Conservation (phyloP, 441 rosid genomes). For the Francoa sonchifolia region DNA sequence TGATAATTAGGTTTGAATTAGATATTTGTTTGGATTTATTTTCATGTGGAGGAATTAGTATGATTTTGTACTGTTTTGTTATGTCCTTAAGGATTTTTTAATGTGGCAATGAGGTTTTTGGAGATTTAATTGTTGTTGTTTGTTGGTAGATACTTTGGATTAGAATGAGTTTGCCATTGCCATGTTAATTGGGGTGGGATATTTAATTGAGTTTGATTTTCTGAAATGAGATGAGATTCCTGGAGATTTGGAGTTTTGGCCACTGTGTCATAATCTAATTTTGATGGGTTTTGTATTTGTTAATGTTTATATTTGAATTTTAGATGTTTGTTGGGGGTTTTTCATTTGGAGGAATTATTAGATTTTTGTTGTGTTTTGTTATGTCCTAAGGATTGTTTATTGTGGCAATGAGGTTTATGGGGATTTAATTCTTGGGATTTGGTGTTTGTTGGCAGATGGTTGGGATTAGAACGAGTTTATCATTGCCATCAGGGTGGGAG, state of each 20-base stretch:
- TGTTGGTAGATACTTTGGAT: too few relatives aligned
- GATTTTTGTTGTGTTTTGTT: background rate
- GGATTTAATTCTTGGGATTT: background rate
- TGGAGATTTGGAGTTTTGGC: too few relatives aligned
- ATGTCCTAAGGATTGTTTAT: background rate
- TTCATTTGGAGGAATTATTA: background rate
- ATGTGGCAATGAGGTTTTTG: slow-evolving; percentile 3
- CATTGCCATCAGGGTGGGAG: slow-evolving; percentile 68
- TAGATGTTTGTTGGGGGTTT: too few relatives aligned
- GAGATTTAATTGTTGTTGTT: background rate
- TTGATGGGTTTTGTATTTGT: too few relatives aligned
- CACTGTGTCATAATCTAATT: too few relatives aligned
- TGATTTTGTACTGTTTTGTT: too few relatives aligned
- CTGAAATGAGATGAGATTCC: too few relatives aligned
- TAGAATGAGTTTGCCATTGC: background rate
- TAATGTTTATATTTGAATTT: too few relatives aligned
- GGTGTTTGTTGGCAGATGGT: slow-evolving; percentile 32
- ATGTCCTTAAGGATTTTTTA: too few relatives aligned
- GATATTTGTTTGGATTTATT: background rate
- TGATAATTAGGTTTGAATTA: background rate
- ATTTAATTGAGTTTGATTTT: too few relatives aligned
- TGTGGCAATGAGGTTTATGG: background rate
- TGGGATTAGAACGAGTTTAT: slow-evolving; percentile 54
- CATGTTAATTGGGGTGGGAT: background rate
- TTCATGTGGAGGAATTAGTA: too few relatives aligned